phyloP scores from a whole-genome alignment of 1,139 yeast species.

The Debaryomyces robertsiae region DNA sequence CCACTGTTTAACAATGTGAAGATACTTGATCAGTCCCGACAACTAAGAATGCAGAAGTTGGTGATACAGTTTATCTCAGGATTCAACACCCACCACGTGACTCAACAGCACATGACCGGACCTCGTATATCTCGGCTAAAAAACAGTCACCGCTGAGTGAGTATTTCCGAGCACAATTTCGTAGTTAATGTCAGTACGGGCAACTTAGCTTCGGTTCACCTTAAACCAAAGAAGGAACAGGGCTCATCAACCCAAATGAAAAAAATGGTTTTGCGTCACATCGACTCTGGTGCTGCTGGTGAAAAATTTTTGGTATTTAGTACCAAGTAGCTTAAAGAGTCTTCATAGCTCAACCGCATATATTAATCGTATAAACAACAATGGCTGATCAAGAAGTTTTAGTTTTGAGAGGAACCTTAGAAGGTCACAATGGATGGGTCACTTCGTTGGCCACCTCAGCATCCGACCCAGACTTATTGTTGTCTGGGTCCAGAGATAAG shows the following conservation, averaged over 20 bases:
- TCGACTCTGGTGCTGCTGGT: conserved; percentile 1
- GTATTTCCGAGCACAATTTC: conserved; percentile 39
- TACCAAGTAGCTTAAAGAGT: not conserved
- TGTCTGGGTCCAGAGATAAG: conserved; percentile 99
- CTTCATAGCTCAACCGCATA: no score
- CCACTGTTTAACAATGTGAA: no score
- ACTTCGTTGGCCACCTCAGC: conserved; percentile 98
- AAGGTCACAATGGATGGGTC: conserved; percentile 89
- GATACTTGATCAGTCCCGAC: no score
- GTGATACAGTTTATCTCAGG: no score
- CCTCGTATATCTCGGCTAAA: conserved; percentile 36
- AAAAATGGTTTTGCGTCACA: conserved; percentile 5
- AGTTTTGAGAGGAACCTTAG: conserved; percentile 99
- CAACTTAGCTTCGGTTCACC: not conserved
- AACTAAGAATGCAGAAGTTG: no score
- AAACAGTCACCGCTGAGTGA: conserved; percentile 36
- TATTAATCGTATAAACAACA: conserved; percentile 22
- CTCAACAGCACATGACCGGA: no score
- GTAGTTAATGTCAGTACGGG: conserved; percentile 28
- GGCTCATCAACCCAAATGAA: conserved; percentile 2
- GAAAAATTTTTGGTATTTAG: conserved; percentile 13
- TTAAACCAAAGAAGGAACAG: not conserved
- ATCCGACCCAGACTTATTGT: conserved; percentile 96
- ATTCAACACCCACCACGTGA: no score
- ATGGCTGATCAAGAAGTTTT: conserved; percentile 89